Percentiles rank a stretch among this genome's conserved stretches.
Evolutionary conservation across 805 yeast genomes (phyloP).

Genomic region (Dipodascus albidus): DNA sequence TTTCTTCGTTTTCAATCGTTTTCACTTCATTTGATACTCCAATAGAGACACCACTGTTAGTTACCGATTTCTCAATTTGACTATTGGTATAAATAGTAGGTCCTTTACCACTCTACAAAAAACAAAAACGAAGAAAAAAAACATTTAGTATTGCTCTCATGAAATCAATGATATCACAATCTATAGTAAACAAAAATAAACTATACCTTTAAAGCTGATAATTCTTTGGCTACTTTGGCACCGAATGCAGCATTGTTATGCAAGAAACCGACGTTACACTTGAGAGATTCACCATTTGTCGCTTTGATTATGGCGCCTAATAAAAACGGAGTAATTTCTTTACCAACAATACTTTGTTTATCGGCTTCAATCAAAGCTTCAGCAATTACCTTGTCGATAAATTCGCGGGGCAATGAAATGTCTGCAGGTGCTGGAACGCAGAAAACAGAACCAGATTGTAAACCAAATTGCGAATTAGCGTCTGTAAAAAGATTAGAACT

Average conservation of each 20-base stretch:
- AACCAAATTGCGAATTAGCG: conserved; percentile 35
- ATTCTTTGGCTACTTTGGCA: conserved; percentile 49
- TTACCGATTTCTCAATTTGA: too few species aligned
- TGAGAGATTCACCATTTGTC: conserved; percentile 62
- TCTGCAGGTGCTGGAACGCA: conserved; percentile 74
- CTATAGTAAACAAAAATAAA: not conserved
- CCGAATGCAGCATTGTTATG: conserved; percentile 64
- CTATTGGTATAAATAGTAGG: too few species aligned
- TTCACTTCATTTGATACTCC: too few species aligned
- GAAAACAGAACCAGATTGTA: conserved; percentile 60
- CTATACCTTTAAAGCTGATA: conserved; percentile 29
- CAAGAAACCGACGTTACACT: conserved; percentile 64
- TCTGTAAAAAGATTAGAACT: conserved; percentile 10
- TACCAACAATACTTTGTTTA: conserved; percentile 46
- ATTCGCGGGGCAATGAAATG: conserved; percentile 41
- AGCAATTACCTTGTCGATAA: conserved; percentile 45
- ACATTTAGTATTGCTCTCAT: not conserved
- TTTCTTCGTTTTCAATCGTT: too few species aligned
- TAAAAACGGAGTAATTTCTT: conserved; percentile 69
- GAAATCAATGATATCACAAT: not conserved
- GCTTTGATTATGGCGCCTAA: conserved; percentile 49
- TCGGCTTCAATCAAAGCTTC: conserved; percentile 49
- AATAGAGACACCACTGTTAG: too few species aligned
- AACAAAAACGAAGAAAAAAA: not conserved
- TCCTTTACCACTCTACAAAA: too few species aligned